phyloP scores from a whole-genome alignment of 2,329 filamentous ascomycete species.

The Trichoderma harzianum region DNA sequence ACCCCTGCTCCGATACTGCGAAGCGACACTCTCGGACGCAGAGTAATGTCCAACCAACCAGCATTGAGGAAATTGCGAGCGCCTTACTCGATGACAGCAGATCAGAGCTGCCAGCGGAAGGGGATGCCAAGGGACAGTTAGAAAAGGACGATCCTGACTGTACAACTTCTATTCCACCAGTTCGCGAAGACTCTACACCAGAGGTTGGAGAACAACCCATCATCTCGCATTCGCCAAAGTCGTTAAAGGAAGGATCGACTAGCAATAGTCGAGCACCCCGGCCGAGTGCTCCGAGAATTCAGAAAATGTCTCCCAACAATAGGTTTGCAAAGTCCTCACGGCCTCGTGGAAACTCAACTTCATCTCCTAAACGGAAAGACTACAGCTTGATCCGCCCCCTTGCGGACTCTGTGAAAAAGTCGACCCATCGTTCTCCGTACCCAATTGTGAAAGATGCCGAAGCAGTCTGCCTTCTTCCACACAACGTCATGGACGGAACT shows the following conservation, averaged over 20 bases:
- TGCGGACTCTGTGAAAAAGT: slow-evolving; percentile 18
- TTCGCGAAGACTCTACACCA: background rate
- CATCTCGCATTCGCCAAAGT: background rate
- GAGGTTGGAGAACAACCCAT: background rate
- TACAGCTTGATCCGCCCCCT: slow-evolving; percentile 20
- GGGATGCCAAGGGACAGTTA: background rate
- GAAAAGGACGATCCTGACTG: background rate
- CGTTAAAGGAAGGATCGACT: background rate
- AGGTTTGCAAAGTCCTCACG: background rate
- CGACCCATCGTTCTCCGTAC: slow-evolving; percentile 24
- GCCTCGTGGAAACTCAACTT: slow-evolving; percentile 15
- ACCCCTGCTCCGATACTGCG: slow-evolving; percentile 14
- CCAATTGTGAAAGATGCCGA: background rate
- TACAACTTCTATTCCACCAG: background rate
- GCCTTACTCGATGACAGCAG: slow-evolving; percentile 28
- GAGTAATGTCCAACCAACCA: slow-evolving; percentile 12
- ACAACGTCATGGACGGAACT: background rate
- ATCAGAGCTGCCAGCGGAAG: slow-evolving; percentile 14
- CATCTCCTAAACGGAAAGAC: slow-evolving; percentile 20
- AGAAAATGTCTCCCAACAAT: slow-evolving; percentile 20
- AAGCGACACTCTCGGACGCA: slow-evolving; percentile 16
- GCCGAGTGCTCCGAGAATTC: slow-evolving; percentile 12
- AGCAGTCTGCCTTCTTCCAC: slow-evolving; percentile 3
- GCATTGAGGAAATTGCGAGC: slow-evolving; percentile 31
- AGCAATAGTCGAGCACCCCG: background rate